These are phyloP conservation scores for Chaetomidium leptoderma DNA, from an alignment of 495 filamentous ascomycete species.

Conservation along the genomic window DNA sequence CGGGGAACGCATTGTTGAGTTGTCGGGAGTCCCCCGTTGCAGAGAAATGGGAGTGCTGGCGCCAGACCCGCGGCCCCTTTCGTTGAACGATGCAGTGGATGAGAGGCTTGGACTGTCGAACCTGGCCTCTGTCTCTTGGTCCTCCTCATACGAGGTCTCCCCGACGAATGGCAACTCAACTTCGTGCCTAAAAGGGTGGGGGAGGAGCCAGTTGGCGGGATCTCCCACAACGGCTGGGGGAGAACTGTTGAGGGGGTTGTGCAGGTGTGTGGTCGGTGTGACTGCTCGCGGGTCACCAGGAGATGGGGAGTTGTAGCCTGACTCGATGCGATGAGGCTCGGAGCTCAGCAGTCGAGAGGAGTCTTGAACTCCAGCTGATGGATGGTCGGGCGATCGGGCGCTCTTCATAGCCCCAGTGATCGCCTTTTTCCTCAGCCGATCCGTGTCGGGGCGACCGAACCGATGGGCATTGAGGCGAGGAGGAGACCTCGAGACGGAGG, in stretches of 20 bases:
- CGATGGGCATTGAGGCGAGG: background rate
- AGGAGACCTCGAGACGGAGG: too few relatives aligned
- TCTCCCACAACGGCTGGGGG: background rate
- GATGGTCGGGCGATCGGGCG: background rate
- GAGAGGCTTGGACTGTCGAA: background rate
- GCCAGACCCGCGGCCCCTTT: too few relatives aligned
- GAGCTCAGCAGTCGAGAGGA: background rate
- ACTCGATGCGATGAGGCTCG: background rate
- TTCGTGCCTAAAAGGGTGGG: background rate
- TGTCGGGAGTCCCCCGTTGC: background rate
- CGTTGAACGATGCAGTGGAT: background rate
- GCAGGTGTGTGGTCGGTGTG: background rate
- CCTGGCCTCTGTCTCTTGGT: background rate
- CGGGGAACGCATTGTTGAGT: background rate
- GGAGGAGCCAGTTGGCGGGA: constrained; percentile 3
- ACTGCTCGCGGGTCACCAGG: background rate
- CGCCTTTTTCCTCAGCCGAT: constrained; percentile 1
- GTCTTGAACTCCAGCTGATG: background rate
- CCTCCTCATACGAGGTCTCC: background rate
- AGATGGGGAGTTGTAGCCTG: background rate
- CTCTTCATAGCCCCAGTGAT: background rate
- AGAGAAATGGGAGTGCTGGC: background rate
- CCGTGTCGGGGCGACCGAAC: background rate
- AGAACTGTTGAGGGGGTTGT: background rate
- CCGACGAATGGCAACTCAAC: background rate